Base-by-base conservation (phyloP, 2,329 filamentous ascomycete genomes). In the Fusarium xyrophilum region DNA sequence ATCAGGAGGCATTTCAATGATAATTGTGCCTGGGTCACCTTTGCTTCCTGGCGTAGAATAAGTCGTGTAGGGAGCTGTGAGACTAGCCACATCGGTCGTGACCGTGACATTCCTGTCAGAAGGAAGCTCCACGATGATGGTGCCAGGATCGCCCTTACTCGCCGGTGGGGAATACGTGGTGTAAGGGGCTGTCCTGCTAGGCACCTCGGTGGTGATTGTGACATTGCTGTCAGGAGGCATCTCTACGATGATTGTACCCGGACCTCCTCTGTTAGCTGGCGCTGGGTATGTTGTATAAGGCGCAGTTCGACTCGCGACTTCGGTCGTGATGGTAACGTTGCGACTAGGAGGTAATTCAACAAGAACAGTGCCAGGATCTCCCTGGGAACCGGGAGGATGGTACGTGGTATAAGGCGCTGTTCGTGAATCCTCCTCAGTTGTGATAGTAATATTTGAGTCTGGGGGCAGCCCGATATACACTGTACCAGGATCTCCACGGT, bases 11-110 rank as follows among this genome's bases (percentile, higher is more conserved):
- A 48, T 7, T 21, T 54, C 64, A 6, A 67, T 27, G n/a, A 67
- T 66, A 25, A 67, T 46, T 7, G 64, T 67, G 28, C 63, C 63
- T 25, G 63, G 63, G 5, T 65, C 50, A 8, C 63, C 63, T 15
- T 27, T 44, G 10, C n/a, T 50, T 7, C 25, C 52, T n/a, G 64
- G 57, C 3, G 63, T 8, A 9, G 38, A 48, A 30, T 54, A 67
- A 4, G 51, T 51, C 4, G 64, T 67, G 19, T 54, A 51, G 14
- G 62, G 57, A 14, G 47, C 38, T n/a, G 64, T 67, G 6, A 39
- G 40, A 12, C 52, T 54, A 25, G 47, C 30, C n/a, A 69, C 33
- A n/a, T 53, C 56, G 3, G 53, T 46, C 4, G 66, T 68, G 19
- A 69, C 58, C 3, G 64, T 67, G 2, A 67, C 48, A 15, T 66